A percentile compares a stretch with the other conserved stretches of the same genome.
phyloP scores from a whole-genome alignment of 495 filamentous ascomycete genomes.

The Hyaloscypha bicolor region DNA sequence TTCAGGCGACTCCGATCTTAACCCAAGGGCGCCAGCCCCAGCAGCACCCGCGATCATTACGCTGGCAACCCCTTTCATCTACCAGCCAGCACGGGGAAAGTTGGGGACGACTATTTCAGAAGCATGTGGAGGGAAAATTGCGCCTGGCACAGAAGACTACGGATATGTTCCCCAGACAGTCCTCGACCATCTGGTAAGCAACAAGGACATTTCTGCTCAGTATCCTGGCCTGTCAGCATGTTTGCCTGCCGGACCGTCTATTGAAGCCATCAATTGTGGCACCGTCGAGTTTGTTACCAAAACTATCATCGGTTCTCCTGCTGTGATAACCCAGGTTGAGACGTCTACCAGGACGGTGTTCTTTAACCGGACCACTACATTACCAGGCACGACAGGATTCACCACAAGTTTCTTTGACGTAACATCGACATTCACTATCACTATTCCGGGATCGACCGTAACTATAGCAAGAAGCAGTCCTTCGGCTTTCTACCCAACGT shows the following conservation, averaged over 20 bases:
- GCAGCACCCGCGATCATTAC: constrained; percentile 1
- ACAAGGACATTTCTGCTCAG: not conserved
- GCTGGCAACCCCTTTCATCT: constrained; percentile 20
- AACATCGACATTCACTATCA: not conserved
- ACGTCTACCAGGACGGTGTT: not conserved
- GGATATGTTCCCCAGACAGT: constrained; percentile 25
- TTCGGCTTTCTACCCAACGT: not conserved
- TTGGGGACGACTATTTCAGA: not conserved
- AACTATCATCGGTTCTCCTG: too few species aligned
- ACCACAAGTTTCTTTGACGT: not conserved
- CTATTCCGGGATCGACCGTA: not conserved
- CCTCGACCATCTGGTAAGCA: constrained; percentile 3
- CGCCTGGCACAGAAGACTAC: constrained; percentile 5
- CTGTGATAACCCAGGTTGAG: too few species aligned
- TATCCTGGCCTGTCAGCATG: constrained; percentile 13
- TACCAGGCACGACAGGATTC: not conserved
- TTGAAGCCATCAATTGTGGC: not conserved
- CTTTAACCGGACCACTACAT: not conserved
- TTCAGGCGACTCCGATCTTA: too few species aligned
- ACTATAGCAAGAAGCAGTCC: not conserved
- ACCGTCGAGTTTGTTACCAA: too few species aligned
- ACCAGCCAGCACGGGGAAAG: constrained; percentile 6
- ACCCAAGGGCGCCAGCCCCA: not conserved
- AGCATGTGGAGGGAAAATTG: not conserved
- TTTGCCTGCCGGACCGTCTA: constrained; percentile 15